phyloP scores from a whole-genome alignment of 139 green algal genomes.

The Klebsormidium nitens region DNA sequence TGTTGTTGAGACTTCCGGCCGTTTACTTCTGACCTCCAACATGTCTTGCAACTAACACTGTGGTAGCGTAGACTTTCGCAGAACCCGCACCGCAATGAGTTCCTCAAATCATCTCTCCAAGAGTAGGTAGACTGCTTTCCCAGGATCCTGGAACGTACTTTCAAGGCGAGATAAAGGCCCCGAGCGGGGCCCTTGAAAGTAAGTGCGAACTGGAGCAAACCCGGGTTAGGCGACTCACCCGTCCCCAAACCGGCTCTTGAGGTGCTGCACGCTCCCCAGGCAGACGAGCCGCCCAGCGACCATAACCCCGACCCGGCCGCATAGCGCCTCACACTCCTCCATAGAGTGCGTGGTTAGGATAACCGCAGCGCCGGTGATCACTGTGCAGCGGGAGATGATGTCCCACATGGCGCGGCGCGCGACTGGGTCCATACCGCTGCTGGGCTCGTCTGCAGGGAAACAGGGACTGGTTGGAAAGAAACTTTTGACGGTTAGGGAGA shows the following conservation, averaged over 20 bases:
- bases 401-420: slow-evolving; percentile 84
- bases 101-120: too few species aligned
- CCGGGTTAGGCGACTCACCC: too few species aligned
- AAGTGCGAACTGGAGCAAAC: too few species aligned
- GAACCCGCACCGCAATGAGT: too few species aligned
- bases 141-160: too few species aligned
- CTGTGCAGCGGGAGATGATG: slow-evolving; percentile 54
- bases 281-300: slow-evolving; percentile 60
- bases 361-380: slow-evolving; percentile 47
- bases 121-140: too few species aligned
- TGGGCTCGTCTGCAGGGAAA: slow-evolving; percentile 24
- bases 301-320: slow-evolving; percentile 79
- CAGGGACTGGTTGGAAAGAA: not conserved
- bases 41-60: too few species aligned
- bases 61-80: too few species aligned
- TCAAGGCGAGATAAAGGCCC: too few species aligned
- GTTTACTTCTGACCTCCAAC: too few species aligned
- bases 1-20: too few species aligned
- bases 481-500: not conserved
- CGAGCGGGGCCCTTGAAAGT: too few species aligned
- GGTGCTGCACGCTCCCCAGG: slow-evolving; percentile 74
- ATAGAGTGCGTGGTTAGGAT: slow-evolving; percentile 81
- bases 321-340: slow-evolving; percentile 92
- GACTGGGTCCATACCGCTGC: slow-evolving; percentile 75
- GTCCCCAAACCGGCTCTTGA: slow-evolving; percentile 74